Conservation (phyloP, 2,329 filamentous ascomycete species). For the Microcyclospora tardicrescens region DNA sequence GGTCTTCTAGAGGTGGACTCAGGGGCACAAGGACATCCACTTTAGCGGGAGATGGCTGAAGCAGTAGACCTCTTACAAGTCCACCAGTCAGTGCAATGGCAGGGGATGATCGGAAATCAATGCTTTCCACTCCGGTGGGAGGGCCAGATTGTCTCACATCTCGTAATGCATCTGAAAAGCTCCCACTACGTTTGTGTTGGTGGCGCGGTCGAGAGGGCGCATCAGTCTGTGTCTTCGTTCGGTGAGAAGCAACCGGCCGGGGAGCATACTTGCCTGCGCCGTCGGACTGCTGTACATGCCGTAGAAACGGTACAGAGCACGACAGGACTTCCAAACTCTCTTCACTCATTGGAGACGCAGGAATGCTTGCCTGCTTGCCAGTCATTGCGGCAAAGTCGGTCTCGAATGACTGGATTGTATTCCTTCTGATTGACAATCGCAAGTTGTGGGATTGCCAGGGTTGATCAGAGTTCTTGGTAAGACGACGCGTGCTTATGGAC, state of each 20-base stretch:
- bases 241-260: background rate
- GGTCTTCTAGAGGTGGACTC: slow-evolving; percentile 32
- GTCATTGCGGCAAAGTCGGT: background rate
- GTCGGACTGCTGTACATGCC: slow-evolving; percentile 5
- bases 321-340: slow-evolving; percentile 46
- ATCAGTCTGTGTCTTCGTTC: slow-evolving; percentile 2
- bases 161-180: slow-evolving; percentile 71
- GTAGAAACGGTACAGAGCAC: slow-evolving; percentile 42
- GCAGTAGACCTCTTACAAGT: slow-evolving; percentile 72
- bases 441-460: background rate
- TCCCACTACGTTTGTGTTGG: slow-evolving; percentile 71
- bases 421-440: background rate
- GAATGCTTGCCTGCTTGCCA: slow-evolving; percentile 21
- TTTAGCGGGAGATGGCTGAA: slow-evolving; percentile 71
- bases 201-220: slow-evolving; percentile 24
- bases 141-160: slow-evolving; percentile 48
- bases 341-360: slow-evolving; percentile 33
- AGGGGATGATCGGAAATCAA: slow-evolving; percentile 32
- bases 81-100: slow-evolving; percentile 63
- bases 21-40: slow-evolving; percentile 44
- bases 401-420: background rate
- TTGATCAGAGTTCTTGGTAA: background rate
- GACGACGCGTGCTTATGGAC: background rate
- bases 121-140: slow-evolving; percentile 30
- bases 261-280: background rate